These are phyloP conservation scores for Pseudocercospora crystallina DNA, from an alignment of 2,329 filamentous ascomycete species.

Conservation along the genomic window DNA sequence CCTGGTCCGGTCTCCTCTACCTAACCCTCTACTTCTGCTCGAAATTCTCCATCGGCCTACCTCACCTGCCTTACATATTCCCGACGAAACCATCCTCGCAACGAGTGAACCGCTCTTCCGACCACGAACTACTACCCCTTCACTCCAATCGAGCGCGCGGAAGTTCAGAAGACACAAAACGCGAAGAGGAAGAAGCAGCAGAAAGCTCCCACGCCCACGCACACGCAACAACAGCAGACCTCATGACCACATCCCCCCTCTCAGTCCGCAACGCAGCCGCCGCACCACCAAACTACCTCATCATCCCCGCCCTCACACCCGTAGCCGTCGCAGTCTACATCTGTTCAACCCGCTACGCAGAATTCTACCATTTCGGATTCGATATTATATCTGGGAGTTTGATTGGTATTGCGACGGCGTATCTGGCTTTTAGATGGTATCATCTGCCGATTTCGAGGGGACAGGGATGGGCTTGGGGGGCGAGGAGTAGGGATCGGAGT, in stretches of 20 bases:
- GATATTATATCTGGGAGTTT: constrained; percentile 84
- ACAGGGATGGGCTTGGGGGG: constrained; percentile 86
- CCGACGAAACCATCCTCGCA: constrained; percentile 36
- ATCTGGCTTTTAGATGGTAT: constrained; percentile 80
- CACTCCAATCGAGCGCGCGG: constrained; percentile 23
- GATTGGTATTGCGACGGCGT: constrained; percentile 70
- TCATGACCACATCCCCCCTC: constrained; percentile 39
- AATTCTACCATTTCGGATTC: constrained; percentile 89
- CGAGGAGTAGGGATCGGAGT: constrained; percentile 66
- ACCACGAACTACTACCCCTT: constrained; percentile 29
- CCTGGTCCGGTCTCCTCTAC: constrained; percentile 79
- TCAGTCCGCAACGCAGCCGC: constrained; percentile 65
- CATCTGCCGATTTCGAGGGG: constrained; percentile 77
- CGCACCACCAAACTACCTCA: constrained; percentile 76
- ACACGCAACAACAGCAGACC: constrained; percentile 9
- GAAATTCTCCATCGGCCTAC: constrained; percentile 74
- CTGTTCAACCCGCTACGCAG: constrained; percentile 77
- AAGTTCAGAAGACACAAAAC: constrained; percentile 16
- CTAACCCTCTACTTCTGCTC: constrained; percentile 82
- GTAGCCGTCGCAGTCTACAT: constrained; percentile 24
- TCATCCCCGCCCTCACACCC: constrained; percentile 21
- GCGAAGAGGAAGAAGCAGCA: constrained; percentile 7
- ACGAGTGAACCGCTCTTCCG: constrained; percentile 6
- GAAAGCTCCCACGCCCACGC: background rate
- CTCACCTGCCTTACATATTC: constrained; percentile 58